These are phyloP conservation scores for Trichophyton schoenleinii DNA, from an alignment of 2,329 filamentous ascomycete species.

Conservation along the genomic window DNA sequence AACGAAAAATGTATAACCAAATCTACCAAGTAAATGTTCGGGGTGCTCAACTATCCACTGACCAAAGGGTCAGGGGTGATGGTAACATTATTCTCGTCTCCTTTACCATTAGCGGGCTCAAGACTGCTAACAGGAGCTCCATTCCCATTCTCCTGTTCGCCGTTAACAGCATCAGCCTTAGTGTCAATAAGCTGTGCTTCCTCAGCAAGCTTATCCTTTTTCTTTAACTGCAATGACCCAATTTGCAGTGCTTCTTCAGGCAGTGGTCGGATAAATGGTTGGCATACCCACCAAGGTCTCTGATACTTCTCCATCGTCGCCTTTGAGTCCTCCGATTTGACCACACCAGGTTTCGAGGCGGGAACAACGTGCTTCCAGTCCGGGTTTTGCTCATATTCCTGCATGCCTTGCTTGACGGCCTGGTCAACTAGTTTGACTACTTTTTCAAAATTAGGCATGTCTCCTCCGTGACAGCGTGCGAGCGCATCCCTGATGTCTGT, in stretches of 20 bases:
- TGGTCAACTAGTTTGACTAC: slow-evolving; percentile 64
- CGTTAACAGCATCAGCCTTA: not conserved
- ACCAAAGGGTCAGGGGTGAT: slow-evolving; percentile 1
- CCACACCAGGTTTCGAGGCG: slow-evolving; percentile 7
- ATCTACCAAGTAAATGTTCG: too few species aligned
- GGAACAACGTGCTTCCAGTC: slow-evolving; percentile 21
- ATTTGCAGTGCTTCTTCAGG: slow-evolving; percentile 78
- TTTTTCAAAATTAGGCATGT: slow-evolving; percentile 64
- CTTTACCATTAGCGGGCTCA: not conserved
- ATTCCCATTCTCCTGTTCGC: not conserved
- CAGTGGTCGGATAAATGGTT: slow-evolving; percentile 73
- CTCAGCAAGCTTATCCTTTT: slow-evolving; percentile 40
- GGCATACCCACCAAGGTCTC: slow-evolving; percentile 79
- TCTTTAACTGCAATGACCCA: slow-evolving; percentile 61
- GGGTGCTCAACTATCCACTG: not conserved
- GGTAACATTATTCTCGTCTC: not conserved
- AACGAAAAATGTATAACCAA: too few species aligned
- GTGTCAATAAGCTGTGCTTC: not conserved
- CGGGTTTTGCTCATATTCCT: slow-evolving; percentile 47
- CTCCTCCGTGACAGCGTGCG: slow-evolving; percentile 53
- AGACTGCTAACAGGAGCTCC: not conserved
- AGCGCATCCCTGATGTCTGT: slow-evolving; percentile 78
- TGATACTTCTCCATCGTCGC: slow-evolving; percentile 60
- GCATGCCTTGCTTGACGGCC: slow-evolving; percentile 58
- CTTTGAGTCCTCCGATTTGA: slow-evolving; percentile 31